Conservation (phyloP, 2,329 filamentous ascomycete species). For the Lecanoromycetidae sp. region DNA sequence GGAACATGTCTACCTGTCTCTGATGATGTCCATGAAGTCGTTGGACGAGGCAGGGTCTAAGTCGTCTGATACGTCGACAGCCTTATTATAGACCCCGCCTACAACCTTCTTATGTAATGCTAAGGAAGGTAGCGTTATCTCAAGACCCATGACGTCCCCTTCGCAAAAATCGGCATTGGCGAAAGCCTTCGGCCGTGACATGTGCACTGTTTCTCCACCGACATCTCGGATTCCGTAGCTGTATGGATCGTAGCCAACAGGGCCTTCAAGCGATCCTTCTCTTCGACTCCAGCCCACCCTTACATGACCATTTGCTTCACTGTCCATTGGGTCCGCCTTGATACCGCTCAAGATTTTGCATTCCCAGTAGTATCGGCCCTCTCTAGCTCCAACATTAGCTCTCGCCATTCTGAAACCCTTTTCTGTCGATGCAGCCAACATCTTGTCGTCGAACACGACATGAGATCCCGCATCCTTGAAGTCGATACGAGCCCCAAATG, state of each 20-base stretch:
- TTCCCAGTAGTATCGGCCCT: conserved; percentile 90
- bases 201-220: conserved; percentile 80
- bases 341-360: conserved; percentile 77
- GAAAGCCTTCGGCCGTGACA: conserved; percentile 86
- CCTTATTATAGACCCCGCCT: conserved; percentile 74
- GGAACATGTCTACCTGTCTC: conserved; percentile 92
- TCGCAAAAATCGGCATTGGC: conserved; percentile 68
- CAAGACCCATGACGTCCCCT: conserved; percentile 86
- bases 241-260: conserved; percentile 80
- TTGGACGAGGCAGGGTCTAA: conserved; percentile 31
- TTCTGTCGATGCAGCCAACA: conserved; percentile 74
- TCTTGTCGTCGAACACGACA: conserved; percentile 64
- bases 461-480: conserved; percentile 83
- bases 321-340: conserved; percentile 20
- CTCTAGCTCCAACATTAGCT: conserved; percentile 78
- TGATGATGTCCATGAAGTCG: conserved; percentile 69
- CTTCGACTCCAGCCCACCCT: conserved; percentile 77
- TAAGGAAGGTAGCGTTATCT: conserved; percentile 81
- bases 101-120: conserved; percentile 79
- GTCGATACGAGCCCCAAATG: conserved; percentile 73
- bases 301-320: conserved; percentile 43
- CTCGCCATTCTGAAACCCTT: conserved; percentile 88
- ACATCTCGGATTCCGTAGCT: conserved; percentile 89
- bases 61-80: conserved; percentile 47
- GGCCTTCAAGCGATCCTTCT: conserved; percentile 70